Conservation (phyloP, 1,139 yeast species). For the Pichia inconspicua region DNA sequence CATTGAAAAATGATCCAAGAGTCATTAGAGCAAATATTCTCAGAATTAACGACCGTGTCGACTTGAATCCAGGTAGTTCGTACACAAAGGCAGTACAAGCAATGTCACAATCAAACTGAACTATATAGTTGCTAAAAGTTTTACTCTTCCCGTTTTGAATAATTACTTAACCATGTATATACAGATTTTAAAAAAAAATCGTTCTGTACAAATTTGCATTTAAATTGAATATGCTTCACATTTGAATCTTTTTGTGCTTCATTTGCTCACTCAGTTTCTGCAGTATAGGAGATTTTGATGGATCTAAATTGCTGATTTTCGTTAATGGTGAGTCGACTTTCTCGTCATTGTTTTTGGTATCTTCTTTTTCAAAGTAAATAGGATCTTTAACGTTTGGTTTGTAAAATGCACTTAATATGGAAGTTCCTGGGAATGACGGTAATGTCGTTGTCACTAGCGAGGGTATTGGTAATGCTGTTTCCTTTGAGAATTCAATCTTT, state of each 20-base stretch:
- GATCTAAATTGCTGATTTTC: neutral
- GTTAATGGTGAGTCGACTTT: neutral
- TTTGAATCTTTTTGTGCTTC: neutral
- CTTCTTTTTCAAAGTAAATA: constrained; percentile 13
- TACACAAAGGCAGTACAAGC: constrained; percentile 32
- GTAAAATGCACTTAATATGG: constrained; percentile 21
- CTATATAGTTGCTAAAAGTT: neutral
- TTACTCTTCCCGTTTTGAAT: constrained; percentile 7
- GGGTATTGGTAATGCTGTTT: constrained; percentile 11
- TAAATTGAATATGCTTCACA: neutral
- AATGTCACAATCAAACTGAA: constrained; percentile 16
- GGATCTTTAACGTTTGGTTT: constrained; percentile 18
- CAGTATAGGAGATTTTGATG: constrained; percentile 1
- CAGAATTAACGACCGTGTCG: constrained; percentile 53
- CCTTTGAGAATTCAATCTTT: neutral
- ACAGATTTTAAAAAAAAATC: neutral
- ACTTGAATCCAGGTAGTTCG: constrained; percentile 48
- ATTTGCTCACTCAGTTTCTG: neutral
- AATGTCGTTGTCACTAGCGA: neutral
- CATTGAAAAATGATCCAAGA: constrained; percentile 82
- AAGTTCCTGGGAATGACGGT: constrained; percentile 12
- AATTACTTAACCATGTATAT: neutral
- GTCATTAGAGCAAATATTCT: constrained; percentile 71
- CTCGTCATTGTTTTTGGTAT: neutral
- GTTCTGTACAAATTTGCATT: too few relatives aligned